Conservation (phyloP, 2,329 filamentous ascomycete genomes). For the Epichloe gansuensis region DNA sequence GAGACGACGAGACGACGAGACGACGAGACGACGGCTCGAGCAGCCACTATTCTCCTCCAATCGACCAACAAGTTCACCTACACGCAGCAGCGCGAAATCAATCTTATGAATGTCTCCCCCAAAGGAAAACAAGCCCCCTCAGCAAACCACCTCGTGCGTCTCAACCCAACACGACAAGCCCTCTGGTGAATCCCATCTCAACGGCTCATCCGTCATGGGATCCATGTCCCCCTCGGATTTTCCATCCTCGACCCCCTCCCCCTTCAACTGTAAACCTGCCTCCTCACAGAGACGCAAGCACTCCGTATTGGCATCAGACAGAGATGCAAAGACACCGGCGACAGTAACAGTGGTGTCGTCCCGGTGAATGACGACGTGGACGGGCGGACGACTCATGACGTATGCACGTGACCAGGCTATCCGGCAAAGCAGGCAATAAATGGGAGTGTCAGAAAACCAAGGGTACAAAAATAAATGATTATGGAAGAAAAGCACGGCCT, state of each 20-base stretch:
- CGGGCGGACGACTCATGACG: slow-evolving; percentile 6
- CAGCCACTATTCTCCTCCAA: no score
- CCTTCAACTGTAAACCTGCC: slow-evolving; percentile 13
- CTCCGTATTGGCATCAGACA: slow-evolving; percentile 23
- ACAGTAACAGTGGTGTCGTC: slow-evolving; percentile 17
- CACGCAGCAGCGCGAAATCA: not conserved
- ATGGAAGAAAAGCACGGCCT: no score
- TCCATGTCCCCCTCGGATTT: slow-evolving; percentile 6
- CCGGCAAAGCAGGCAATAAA: no score
- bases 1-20: no score
- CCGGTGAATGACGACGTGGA: slow-evolving; percentile 21
- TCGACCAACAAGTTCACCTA: no score
- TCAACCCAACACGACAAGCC: slow-evolving; percentile 26
- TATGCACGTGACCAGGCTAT: not conserved
- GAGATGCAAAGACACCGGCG: slow-evolving; percentile 19
- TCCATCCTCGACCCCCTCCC: slow-evolving; percentile 5
- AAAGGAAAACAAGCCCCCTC: not conserved
- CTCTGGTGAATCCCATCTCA: slow-evolving; percentile 23
- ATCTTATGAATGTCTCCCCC: no score
- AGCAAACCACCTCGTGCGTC: slow-evolving; percentile 15
- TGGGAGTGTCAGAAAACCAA: no score
- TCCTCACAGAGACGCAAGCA: slow-evolving; percentile 18
- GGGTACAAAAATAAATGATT: no score
- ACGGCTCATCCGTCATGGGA: slow-evolving; percentile 13
- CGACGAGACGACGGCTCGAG: no score